Evolutionary conservation across 768 basidiomycete genomes (phyloP).

Genomic region (Lactarius deliciosus): DNA sequence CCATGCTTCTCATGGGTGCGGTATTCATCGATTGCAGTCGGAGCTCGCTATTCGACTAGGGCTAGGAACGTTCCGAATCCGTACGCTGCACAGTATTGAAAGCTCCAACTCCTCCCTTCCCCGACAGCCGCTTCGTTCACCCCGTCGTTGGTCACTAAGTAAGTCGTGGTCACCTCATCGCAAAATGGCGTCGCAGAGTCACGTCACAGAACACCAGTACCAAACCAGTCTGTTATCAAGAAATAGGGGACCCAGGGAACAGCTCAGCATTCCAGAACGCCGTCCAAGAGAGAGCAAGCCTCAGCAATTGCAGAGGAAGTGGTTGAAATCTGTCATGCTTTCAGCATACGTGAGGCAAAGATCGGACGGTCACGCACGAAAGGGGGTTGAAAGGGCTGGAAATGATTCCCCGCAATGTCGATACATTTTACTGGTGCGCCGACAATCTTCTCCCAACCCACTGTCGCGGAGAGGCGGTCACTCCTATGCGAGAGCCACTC

Average conservation of each 20-base stretch:
- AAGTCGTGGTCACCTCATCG: too few species aligned
- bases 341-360: slow-evolving; percentile 1
- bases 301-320: slow-evolving; percentile 21
- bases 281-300: slow-evolving; percentile 22
- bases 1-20: background rate
- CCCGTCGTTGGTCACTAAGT: background rate
- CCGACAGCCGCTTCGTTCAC: background rate
- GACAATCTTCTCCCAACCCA: slow-evolving; percentile 50
- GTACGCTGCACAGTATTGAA: background rate
- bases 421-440: slow-evolving; percentile 42
- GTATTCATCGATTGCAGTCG: background rate
- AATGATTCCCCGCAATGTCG: slow-evolving; percentile 68
- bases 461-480: slow-evolving; percentile 36
- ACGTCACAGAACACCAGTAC: background rate
- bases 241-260: background rate
- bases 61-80: too few species aligned
- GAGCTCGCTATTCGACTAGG: too few species aligned
- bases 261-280: background rate
- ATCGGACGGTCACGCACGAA: slow-evolving; percentile 44
- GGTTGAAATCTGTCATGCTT: slow-evolving; percentile 8
- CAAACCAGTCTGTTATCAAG: background rate
- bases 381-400: slow-evolving; percentile 50
- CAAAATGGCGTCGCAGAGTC: background rate
- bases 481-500: slow-evolving; percentile 53
- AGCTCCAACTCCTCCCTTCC: background rate